Base-by-base conservation (phyloP, 1,139 yeast species). In the Diutina neorugosa region DNA sequence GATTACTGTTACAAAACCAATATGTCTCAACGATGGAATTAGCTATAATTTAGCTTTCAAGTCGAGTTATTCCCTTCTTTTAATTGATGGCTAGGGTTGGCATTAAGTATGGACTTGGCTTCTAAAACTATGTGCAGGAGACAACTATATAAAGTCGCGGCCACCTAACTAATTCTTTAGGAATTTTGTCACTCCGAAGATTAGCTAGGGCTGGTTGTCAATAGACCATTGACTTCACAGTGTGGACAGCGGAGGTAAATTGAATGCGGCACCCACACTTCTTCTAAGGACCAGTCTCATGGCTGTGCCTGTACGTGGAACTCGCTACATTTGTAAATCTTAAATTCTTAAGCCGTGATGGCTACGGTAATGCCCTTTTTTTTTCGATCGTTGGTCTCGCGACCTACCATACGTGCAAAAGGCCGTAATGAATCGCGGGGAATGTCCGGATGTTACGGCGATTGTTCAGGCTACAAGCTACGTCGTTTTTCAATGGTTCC, bases 201-300 rank as follows among this genome's bases (percentile, higher is more conserved):
- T 61, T 66, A 67, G 80, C 70, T 79, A 79, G 84, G 80, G 80
- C 84, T 78, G 78, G 68, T 66, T 70, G 69, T 69, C 68, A 64
- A 56, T 61, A 60, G 65, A 59, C 68, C 59, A 62, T 70, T 68
- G 71, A 68, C 68, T 64, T 19, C 68, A 68, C 69, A 76, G 86
- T 77, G 87, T 80, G 87, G 86, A 81, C 85, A 80, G 79, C 84
- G 79, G 85, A 81, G 86, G 69, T 63, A 81, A 65, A 81, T 8
- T 21, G 20, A 49, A n/a, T 20, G 43, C 37, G 37, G 37, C n/a
- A n/a, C 37, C 37, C 37, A 31, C 37, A n/a, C 37, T 31, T 31
- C 37, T 31, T 31, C 37, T 31, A 31, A 31, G 37, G 37, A 31
- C 37, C 37, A 31, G 37, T 31, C 37, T 31, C 37, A 31, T 31